These are phyloP conservation scores for Proliferodiscus dingleyae DNA, from an alignment of 2,329 filamentous ascomycete species.

Conservation along the genomic window DNA sequence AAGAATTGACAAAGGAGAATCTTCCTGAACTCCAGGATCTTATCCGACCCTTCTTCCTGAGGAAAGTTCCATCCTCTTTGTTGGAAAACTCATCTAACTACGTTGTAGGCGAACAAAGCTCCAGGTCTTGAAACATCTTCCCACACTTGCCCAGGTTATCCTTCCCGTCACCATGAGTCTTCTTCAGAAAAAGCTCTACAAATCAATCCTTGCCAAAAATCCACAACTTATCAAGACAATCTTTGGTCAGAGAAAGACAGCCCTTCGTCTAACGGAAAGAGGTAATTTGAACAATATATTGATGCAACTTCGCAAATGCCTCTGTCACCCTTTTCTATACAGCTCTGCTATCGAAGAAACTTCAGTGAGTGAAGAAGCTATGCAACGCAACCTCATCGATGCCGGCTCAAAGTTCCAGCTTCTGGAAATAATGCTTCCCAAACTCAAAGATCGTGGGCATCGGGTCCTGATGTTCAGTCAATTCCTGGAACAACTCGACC, in stretches of 20 bases:
- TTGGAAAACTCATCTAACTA: constrained; percentile 2
- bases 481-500: constrained; percentile 81
- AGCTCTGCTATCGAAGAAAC: constrained; percentile 85
- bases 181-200: constrained; percentile 90
- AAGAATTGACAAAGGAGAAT: constrained; percentile 76
- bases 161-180: constrained; percentile 92
- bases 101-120: constrained; percentile 70
- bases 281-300: constrained; percentile 89
- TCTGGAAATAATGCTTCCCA: constrained; percentile 79
- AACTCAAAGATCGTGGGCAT: constrained; percentile 78
- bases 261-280: constrained; percentile 63
- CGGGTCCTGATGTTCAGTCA: constrained; percentile 94
- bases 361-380: constrained; percentile 52
- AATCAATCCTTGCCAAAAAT: constrained; percentile 87
- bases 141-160: constrained; percentile 91
- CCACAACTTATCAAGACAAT: constrained; percentile 84
- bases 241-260: constrained; percentile 59
- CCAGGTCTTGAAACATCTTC: constrained; percentile 84
- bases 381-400: constrained; percentile 80
- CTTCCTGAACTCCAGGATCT: constrained; percentile 74
- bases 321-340: constrained; percentile 96
- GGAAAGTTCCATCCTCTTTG: constrained; percentile 26
- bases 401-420: constrained; percentile 87
- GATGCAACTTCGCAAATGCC: constrained; percentile 88
- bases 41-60: constrained; percentile 67